These are phyloP conservation scores for Leishmania major DNA, from an alignment of 208 protist species.

Conservation along the genomic window DNA sequence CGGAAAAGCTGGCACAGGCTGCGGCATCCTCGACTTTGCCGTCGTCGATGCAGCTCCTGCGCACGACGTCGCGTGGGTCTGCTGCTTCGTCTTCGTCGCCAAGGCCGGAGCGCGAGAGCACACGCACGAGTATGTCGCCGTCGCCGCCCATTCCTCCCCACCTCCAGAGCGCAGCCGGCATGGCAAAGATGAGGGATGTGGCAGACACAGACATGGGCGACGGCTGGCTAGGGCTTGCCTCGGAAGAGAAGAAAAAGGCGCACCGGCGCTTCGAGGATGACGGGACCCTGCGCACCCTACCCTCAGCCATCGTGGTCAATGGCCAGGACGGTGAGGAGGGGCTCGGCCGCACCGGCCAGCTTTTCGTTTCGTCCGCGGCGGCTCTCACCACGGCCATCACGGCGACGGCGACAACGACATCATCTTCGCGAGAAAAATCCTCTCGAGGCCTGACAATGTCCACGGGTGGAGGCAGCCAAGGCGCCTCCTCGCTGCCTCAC, in stretches of 20 bases:
- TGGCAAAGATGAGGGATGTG: not conserved
- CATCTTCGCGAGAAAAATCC: conserved; percentile 23
- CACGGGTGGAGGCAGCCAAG: conserved; percentile 6
- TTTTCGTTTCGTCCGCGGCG: not conserved
- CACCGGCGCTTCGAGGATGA: conserved; percentile 12
- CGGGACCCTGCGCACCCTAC: conserved; percentile 22
- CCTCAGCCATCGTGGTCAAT: not conserved
- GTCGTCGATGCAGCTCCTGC: not conserved
- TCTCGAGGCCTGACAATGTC: conserved; percentile 29
- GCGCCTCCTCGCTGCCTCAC: conserved; percentile 12
- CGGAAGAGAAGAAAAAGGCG: not conserved
- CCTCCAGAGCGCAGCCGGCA: not conserved
- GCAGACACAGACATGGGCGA: not conserved
- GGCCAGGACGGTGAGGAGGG: not conserved
- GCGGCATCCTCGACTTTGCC: not conserved
- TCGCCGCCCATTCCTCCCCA: conserved; percentile 4
- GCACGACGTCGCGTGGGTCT: not conserved
- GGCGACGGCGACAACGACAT: not conserved
- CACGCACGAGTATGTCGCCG: conserved; percentile 3
- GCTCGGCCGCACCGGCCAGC: not conserved
- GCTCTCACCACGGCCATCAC: not conserved
- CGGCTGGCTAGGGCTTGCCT: not conserved
- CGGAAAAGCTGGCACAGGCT: not conserved
- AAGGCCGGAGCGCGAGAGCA: not conserved
- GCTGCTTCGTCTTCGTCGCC: not conserved